Evolutionary conservation across 2,329 filamentous ascomycete genomes (phyloP).

Genomic region (Helicocarpus griseus): DNA sequence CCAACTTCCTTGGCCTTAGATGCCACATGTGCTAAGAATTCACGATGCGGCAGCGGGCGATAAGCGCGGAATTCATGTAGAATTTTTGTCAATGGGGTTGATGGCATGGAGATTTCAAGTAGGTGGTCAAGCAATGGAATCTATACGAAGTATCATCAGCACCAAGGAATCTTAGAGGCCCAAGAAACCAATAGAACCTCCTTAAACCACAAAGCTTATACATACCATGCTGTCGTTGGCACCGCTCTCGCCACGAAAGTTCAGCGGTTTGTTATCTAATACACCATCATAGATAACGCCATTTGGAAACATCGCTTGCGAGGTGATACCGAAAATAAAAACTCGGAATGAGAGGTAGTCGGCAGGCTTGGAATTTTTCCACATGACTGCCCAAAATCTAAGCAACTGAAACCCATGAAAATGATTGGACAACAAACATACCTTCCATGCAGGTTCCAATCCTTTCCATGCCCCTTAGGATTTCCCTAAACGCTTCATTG

Average conservation of each 20-base stretch:
- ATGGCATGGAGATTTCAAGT: slow-evolving; percentile 75
- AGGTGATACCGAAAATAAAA: slow-evolving; percentile 94
- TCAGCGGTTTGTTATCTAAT: slow-evolving; percentile 58
- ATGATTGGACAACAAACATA: slow-evolving; percentile 23
- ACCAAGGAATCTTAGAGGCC: not conserved
- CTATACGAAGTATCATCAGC: slow-evolving; percentile 21
- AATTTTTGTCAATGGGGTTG: slow-evolving; percentile 80
- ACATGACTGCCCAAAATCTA: slow-evolving; percentile 55
- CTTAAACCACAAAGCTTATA: too few relatives aligned
- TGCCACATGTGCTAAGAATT: slow-evolving; percentile 67
- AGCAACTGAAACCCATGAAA: not conserved
- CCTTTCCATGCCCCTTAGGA: slow-evolving; percentile 55
- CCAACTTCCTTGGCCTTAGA: slow-evolving; percentile 40
- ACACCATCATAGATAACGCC: slow-evolving; percentile 85
- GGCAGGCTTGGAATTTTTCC: slow-evolving; percentile 72
- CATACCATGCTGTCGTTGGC: slow-evolving; percentile 83
- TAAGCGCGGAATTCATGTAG: slow-evolving; percentile 83
- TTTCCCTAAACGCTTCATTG: slow-evolving; percentile 53
- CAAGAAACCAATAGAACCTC: not conserved
- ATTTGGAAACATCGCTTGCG: slow-evolving; percentile 85
- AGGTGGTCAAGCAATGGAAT: slow-evolving; percentile 84
- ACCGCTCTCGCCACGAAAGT: slow-evolving; percentile 84
- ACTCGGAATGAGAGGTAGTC: slow-evolving; percentile 87
- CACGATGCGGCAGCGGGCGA: slow-evolving; percentile 76
- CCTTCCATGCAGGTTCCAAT: slow-evolving; percentile 75